Evolutionary conservation across 305 asterid species (phyloP).

Genomic region (Galium porrigens): DNA sequence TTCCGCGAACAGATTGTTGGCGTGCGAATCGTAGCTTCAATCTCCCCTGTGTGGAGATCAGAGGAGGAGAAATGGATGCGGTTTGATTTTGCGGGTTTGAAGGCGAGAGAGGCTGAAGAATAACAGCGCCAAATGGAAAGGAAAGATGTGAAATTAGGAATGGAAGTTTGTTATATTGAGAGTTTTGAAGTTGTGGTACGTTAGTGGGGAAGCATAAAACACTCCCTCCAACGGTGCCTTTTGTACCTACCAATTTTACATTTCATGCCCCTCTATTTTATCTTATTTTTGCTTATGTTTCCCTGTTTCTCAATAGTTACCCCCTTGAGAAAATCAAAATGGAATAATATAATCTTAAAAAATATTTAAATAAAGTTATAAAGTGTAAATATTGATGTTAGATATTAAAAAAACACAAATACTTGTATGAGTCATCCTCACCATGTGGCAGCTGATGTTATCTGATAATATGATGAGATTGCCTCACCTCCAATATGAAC

Average conservation of each 20-base stretch:
- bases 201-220: conserved; percentile 24
- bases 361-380: no score
- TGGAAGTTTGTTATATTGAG: background rate
- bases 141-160: background rate
- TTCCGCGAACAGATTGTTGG: background rate
- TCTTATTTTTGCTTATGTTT: background rate
- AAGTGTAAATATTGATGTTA: no score
- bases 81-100: conserved; percentile 12
- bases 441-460: no score
- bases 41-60: background rate
- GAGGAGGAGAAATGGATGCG: background rate
- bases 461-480: no score
- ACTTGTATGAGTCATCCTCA: no score
- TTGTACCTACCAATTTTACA: background rate
- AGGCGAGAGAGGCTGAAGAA: conserved; percentile 12
- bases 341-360: background rate
- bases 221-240: conserved; percentile 18
- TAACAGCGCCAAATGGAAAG: background rate
- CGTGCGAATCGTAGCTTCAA: background rate
- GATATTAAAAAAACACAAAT: no score
- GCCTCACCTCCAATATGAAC: no score
- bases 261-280: background rate
- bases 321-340: no score
- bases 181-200: conserved; percentile 12
- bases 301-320: background rate